Base-by-base conservation (phyloP, 2,329 filamentous ascomycete species). In the Thyridium curvatum region DNA sequence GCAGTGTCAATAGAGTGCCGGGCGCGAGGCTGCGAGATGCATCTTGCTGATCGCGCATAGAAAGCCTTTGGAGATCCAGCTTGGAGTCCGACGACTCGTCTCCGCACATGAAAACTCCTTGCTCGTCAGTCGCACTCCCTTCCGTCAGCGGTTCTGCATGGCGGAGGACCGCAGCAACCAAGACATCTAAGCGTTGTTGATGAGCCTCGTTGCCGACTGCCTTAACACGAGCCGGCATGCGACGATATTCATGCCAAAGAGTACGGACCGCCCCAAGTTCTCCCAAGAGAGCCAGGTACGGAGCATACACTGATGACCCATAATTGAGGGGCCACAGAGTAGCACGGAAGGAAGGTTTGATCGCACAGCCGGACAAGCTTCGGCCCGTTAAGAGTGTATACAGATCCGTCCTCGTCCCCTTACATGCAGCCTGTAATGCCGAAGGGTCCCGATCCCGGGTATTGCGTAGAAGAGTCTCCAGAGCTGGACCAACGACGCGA, bases 371-470 rank as follows among this genome's bases (percentile, higher is more conserved):
- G 26, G 15, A 21, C 8, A 40, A 16, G 12, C 32, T 16, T 28
- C 33, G 34, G 21, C 50, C 50, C 5, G 49, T 51, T 17, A 52
- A 16, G 2, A 52, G 32, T 8, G 38, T 39, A 18, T 49, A 50
- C 10, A 52, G 36, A 30, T 49, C 46, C 18, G 41, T 36, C 15
- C 45, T 43, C 15, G 34, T 37, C 2, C 37, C 41, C 12, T 33
- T 35, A 4, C 28, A 37, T 17, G 7, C 13, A 4, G 15, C 26
- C 10, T 14, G 18, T 30, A 26, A 5, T 18, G 10, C 21, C 13
- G 34, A n/a, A 2, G 14, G 12, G 13, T 10, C 8, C 12, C 13
- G 13, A 5, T 14, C 26, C 15, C 16, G 29, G 15, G n/a, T 17
- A 14, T 30, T 26, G 14, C 13, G 14, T 3, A 17, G 35, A 8